Percentiles rank a stretch among this genome's conserved stretches.
phyloP scores from a whole-genome alignment of 495 filamentous ascomycete genomes.

The Penicillium cosmopolitanum region DNA sequence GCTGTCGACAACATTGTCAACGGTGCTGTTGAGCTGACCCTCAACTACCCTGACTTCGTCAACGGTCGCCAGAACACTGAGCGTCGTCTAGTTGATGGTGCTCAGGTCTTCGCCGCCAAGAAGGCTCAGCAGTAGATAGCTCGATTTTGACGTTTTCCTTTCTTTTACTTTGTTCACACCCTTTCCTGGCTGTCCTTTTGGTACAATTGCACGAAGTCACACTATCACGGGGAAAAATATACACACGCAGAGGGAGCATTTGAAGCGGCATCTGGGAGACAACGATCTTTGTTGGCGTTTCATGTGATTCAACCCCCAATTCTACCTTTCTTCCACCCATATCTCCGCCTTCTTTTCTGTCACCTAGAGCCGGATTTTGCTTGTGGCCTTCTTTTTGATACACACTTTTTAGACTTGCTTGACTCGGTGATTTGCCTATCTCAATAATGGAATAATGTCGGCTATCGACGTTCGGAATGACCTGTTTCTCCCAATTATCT shows the following conservation, averaged over 20 bases:
- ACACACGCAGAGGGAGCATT: conserved; percentile 33
- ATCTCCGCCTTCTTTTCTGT: conserved; percentile 28
- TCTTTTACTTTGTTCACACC: conserved; percentile 1
- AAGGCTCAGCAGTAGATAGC: conserved; percentile 44
- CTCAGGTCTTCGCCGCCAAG: conserved; percentile 62
- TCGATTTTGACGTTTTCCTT: conserved; percentile 12
- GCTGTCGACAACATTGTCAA: conserved; percentile 95
- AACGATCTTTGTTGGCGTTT: conserved; percentile 37
- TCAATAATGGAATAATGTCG: conserved; percentile 18
- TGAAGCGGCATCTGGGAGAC: conserved; percentile 39
- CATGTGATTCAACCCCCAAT: conserved; percentile 32
- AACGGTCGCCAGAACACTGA: conserved; percentile 88
- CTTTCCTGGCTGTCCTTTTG: conserved; percentile 15
- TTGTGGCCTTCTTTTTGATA: conserved; percentile 22
- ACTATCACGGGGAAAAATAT: conserved; percentile 27
- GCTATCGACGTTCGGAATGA: conserved; percentile 7
- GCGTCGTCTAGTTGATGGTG: conserved; percentile 81
- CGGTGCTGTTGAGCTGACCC: conserved; percentile 91
- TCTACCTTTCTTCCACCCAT: conserved; percentile 24
- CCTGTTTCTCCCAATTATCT: background rate
- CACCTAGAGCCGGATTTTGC: conserved; percentile 23
- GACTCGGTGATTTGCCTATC: conserved; percentile 19
- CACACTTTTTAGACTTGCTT: conserved; percentile 30
- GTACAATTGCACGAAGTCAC: conserved; percentile 33
- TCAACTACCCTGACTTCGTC: conserved; percentile 99